These are phyloP conservation scores for Neurospora sp. DNA, from an alignment of 495 filamentous ascomycete genomes.

Conservation along the genomic window DNA sequence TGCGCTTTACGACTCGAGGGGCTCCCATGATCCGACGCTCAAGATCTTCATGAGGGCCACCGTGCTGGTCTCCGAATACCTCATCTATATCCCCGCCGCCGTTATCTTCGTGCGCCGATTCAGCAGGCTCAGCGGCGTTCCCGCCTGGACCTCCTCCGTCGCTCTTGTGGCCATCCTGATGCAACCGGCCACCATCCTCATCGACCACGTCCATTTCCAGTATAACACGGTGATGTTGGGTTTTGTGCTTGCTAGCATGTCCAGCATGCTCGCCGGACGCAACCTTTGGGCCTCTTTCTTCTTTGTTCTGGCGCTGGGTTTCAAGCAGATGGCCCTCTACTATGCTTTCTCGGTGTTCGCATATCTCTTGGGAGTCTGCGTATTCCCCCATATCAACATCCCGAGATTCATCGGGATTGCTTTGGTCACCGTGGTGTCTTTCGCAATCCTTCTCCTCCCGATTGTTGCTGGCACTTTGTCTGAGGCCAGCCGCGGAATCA, in stretches of 20 bases:
- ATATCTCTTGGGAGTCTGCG: constrained; percentile 77
- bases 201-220: constrained; percentile 98
- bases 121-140: constrained; percentile 58
- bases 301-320: constrained; percentile 86
- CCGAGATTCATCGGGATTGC: constrained; percentile 64
- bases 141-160: constrained; percentile 67
- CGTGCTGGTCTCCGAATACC: constrained; percentile 79
- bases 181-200: constrained; percentile 83
- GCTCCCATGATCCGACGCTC: constrained; percentile 61
- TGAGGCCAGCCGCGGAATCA: constrained; percentile 45
- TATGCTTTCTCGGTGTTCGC: constrained; percentile 90
- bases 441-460: constrained; percentile 64
- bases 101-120: constrained; percentile 75
- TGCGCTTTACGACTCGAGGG: constrained; percentile 73
- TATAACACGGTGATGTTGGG: constrained; percentile 99
- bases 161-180: constrained; percentile 83
- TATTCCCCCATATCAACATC: constrained; percentile 63
- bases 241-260: constrained; percentile 72
- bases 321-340: constrained; percentile 98
- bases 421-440: constrained; percentile 58
- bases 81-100: constrained; percentile 76
- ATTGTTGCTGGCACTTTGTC: constrained; percentile 55
- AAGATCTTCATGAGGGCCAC: constrained; percentile 95
- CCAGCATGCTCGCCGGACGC: constrained; percentile 74
- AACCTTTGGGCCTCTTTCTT: constrained; percentile 83